Percentiles rank a stretch among this genome's conserved stretches.
These are phyloP conservation scores for Cladosporium sp. DNA, from an alignment of 2,329 filamentous ascomycete genomes.

Conservation along the genomic window DNA sequence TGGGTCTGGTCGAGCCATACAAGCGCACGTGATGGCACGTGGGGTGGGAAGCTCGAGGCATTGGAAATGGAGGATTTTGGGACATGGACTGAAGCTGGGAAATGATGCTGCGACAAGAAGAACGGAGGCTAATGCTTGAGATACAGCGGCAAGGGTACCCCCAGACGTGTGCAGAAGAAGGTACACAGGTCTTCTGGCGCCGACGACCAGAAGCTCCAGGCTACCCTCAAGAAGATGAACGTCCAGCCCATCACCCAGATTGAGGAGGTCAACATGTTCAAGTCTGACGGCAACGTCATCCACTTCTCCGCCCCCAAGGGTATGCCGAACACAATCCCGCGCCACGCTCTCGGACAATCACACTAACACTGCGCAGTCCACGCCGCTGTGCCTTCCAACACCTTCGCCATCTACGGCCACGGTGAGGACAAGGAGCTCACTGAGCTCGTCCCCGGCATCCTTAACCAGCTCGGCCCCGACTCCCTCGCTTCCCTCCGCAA, in stretches of 20 bases:
- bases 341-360: neutral
- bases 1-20: neutral
- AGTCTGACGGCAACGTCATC: conserved; percentile 99
- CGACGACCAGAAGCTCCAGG: conserved; percentile 99
- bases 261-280: conserved; percentile 99
- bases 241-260: conserved; percentile 99
- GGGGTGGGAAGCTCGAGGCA: conserved; percentile 1
- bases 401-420: conserved; percentile 98
- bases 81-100: neutral
- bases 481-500: conserved; percentile 96
- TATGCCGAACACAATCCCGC: conserved; percentile 42
- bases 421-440: conserved; percentile 99
- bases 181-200: conserved; percentile 87
- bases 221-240: conserved; percentile 97
- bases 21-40: neutral
- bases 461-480: conserved; percentile 99
- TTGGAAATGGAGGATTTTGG: neutral
- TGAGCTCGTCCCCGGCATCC: conserved; percentile 97
- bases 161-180: conserved; percentile 97
- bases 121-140: conserved; percentile 13
- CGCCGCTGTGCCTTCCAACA: conserved; percentile 95
- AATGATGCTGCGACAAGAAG: conserved; percentile 4
- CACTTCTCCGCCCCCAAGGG: conserved; percentile 98
- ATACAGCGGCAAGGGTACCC: conserved; percentile 90
- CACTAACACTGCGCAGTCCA: conserved; percentile 65